These are phyloP conservation scores for Candida parachauliodes DNA, from an alignment of 805 yeast species.

Conservation along the genomic window DNA sequence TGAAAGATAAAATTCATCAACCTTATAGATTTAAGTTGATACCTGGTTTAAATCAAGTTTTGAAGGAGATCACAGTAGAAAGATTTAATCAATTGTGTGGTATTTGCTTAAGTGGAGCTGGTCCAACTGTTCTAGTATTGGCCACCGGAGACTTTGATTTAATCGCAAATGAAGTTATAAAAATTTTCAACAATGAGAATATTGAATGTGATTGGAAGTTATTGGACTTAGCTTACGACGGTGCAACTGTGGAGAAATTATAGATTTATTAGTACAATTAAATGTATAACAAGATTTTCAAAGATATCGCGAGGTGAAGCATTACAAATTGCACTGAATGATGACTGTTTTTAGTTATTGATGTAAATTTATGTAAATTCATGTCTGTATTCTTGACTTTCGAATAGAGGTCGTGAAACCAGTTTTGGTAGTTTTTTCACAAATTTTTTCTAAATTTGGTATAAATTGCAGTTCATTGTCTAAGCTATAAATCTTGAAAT, in stretches of 20 bases:
- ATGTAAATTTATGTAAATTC: no score
- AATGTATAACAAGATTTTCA: no score
- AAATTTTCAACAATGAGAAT: slow-evolving; percentile 59
- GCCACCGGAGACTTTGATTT: slow-evolving; percentile 85
- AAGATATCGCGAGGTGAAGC: no score
- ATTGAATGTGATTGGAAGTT: slow-evolving; percentile 81
- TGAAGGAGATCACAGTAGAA: slow-evolving; percentile 75
- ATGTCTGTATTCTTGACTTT: no score
- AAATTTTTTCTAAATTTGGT: no score
- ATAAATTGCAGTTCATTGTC: no score
- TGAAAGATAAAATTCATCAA: slow-evolving; percentile 96
- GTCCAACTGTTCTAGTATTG: slow-evolving; percentile 92
- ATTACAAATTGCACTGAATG: no score
- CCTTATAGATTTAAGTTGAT: slow-evolving; percentile 91
- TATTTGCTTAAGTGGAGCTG: slow-evolving; percentile 95
- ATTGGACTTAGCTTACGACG: slow-evolving; percentile 83
- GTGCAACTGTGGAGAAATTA: slow-evolving; percentile 54
- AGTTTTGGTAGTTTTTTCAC: no score
- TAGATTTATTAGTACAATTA: slow-evolving; percentile 3
- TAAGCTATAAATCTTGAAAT: no score
- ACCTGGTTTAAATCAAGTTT: slow-evolving; percentile 84
- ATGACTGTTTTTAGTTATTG: no score
- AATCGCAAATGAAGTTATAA: slow-evolving; percentile 74
- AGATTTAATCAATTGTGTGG: slow-evolving; percentile 85
- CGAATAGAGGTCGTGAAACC: no score